These are phyloP conservation scores for Sphaceloma murrayae DNA, from an alignment of 2,329 filamentous ascomycete genomes.

Conservation along the genomic window DNA sequence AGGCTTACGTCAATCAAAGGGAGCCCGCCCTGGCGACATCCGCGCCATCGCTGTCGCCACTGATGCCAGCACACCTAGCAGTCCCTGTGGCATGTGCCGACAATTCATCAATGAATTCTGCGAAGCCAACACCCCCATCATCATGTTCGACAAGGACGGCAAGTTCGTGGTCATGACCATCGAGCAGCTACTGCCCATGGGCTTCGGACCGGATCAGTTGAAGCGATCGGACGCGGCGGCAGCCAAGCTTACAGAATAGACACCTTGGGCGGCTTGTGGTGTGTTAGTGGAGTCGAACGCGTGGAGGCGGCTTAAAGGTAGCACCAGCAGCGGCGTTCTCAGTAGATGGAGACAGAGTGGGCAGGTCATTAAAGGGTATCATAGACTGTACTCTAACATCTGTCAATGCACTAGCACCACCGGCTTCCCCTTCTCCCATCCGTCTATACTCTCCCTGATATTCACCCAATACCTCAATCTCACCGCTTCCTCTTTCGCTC, in stretches of 20 bases:
- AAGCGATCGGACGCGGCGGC: constrained; percentile 10
- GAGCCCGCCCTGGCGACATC: constrained; percentile 44
- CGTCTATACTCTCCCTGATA: constrained; percentile 66
- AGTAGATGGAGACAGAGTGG: too few species aligned
- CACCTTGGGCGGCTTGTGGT: too few species aligned
- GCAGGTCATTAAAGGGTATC: constrained; percentile 19
- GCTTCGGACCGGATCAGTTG: constrained; percentile 45
- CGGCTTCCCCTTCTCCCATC: constrained; percentile 72
- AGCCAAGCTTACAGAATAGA: too few species aligned
- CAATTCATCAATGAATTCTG: constrained; percentile 57
- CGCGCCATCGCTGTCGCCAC: constrained; percentile 78
- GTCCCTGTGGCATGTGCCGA: constrained; percentile 89
- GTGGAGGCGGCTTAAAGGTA: not conserved
- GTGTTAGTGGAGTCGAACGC: too few species aligned
- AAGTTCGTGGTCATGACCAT: constrained; percentile 61
- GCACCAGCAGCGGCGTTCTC: too few species aligned
- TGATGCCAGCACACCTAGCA: constrained; percentile 45
- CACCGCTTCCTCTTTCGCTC: constrained; percentile 63
- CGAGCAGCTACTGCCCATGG: constrained; percentile 49
- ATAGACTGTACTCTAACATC: constrained; percentile 3
- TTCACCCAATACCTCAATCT: constrained; percentile 84
- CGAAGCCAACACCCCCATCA: constrained; percentile 57
- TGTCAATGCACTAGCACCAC: constrained; percentile 47
- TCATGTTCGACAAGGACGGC: constrained; percentile 85
- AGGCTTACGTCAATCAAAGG: constrained; percentile 20